These are phyloP conservation scores for Shiraia sp. DNA, from an alignment of 2,329 filamentous ascomycete genomes.

Conservation along the genomic window DNA sequence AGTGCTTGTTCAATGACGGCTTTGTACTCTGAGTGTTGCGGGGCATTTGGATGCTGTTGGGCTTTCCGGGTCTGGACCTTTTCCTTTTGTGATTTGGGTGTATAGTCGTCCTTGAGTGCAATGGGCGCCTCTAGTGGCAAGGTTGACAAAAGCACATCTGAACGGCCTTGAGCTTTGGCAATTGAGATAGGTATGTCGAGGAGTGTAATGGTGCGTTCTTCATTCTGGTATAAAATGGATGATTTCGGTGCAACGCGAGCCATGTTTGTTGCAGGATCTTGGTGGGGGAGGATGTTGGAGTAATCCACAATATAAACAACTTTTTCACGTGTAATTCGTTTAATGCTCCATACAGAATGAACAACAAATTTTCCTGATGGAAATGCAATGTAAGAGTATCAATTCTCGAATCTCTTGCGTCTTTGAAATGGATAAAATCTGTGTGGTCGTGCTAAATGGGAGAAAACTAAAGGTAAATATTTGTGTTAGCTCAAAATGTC, in stretches of 20 bases:
- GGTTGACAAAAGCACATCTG: constrained; percentile 52
- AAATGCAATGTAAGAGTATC: no score
- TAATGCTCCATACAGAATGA: no score
- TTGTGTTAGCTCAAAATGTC: no score
- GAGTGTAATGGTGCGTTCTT: constrained; percentile 56
- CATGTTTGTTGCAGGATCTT: not conserved
- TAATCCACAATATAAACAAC: no score
- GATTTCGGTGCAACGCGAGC: not conserved
- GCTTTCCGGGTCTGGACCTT: constrained; percentile 48
- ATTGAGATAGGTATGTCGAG: constrained; percentile 73
- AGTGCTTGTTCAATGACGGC: constrained; percentile 45
- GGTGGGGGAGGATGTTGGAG: no score
- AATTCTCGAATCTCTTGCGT: no score
- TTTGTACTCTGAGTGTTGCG: constrained; percentile 45
- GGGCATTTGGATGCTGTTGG: constrained; percentile 22
- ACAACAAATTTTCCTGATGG: no score
- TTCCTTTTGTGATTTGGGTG: constrained; percentile 56
- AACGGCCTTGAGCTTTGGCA: constrained; percentile 64
- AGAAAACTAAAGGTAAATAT: no score
- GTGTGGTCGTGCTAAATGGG: no score
- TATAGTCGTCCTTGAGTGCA: constrained; percentile 51
- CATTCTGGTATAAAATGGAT: constrained; percentile 59
- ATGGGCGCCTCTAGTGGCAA: constrained; percentile 53
- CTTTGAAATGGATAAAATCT: no score
- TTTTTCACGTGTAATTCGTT: no score